Evolutionary conservation across 805 yeast genomes (phyloP), one percentile per base, ranked within the genome.

Genomic region (Barnettozyma populi): DNA sequence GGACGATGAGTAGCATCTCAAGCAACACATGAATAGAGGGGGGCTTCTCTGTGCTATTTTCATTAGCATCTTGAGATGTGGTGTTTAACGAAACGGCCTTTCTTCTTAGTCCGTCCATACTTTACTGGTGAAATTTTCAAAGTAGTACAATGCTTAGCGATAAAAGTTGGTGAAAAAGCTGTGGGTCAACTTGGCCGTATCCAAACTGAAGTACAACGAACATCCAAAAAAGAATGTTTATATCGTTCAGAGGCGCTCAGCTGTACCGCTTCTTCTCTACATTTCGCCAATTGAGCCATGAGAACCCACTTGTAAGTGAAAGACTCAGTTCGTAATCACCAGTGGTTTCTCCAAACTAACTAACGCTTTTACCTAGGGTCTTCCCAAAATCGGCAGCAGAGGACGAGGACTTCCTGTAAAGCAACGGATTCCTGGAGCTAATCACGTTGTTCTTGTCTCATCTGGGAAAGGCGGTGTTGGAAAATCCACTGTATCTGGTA

Each of bases 391-490:
- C 20, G 41, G 35, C 8, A 46, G 72, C 70, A 32, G 65, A 56
- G 68, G 78, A 7, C 71, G 74, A 25, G 82, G 83, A 1, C 60
- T 83, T 1, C 86, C 88, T 0, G 64, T 79, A 9, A 75, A 69
- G 48, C 78, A 73, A 49, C 63, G 65, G 16, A 76, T 88, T 29
- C 77, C 82, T 0, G 77, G 77, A n/a, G 92, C 85, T 2, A 65
- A 70, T 7, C 79, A 75, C 44, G 73, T 86, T 2, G 52, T 88
- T 78, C 84, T 65, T 74, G 95, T 9, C 72, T 90, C 77, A 3
- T 78, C 84, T 0, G 87, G 87, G 2, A 82, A 82, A 61, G 88
- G 95, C 1, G 96, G 96, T 7, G 96, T 88, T 2, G 96, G 96
- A 0, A 88, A 88, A 61, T 85, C 95, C 0, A 89, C 96, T 1